These are phyloP conservation scores for Cinnamomum chago DNA, from an alignment of 164 flowering plant species.

Conservation along the genomic window DNA sequence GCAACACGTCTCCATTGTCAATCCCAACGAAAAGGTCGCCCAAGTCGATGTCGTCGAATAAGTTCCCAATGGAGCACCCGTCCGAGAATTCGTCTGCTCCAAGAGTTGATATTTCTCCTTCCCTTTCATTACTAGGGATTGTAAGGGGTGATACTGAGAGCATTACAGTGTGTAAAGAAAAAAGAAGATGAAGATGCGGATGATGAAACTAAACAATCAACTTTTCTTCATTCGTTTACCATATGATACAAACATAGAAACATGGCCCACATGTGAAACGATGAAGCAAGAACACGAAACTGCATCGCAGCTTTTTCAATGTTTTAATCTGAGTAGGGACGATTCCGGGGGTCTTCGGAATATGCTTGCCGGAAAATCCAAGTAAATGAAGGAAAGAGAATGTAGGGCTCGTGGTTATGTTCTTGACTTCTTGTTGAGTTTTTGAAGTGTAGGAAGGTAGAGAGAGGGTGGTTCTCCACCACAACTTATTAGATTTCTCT, in stretches of 20 bases:
- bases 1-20: constrained; percentile 55
- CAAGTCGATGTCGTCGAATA: constrained; percentile 74
- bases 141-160: constrained; percentile 63
- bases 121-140: constrained; percentile 38
- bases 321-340: not conserved
- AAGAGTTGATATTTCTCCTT: constrained; percentile 38
- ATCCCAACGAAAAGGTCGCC: constrained; percentile 69
- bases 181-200: too few species aligned
- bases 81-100: constrained; percentile 39
- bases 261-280: not conserved
- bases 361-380: not conserved
- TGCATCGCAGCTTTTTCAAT: not conserved
- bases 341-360: not conserved
- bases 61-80: constrained; percentile 31
- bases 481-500: not conserved
- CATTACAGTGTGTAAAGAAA: constrained; percentile 32
- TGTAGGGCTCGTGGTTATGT: not conserved
- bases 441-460: constrained; percentile 1
- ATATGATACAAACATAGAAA: not conserved
- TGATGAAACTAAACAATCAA: not conserved
- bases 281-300: not conserved
- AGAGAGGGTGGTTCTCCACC: constrained; percentile 12
- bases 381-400: not conserved
- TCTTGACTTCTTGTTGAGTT: not conserved
- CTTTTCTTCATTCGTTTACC: too few species aligned